A percentile compares a stretch with the other conserved stretches of the same genome.
phyloP scores from a whole-genome alignment of 2,329 filamentous ascomycete species.

The Xylaria sp. region DNA sequence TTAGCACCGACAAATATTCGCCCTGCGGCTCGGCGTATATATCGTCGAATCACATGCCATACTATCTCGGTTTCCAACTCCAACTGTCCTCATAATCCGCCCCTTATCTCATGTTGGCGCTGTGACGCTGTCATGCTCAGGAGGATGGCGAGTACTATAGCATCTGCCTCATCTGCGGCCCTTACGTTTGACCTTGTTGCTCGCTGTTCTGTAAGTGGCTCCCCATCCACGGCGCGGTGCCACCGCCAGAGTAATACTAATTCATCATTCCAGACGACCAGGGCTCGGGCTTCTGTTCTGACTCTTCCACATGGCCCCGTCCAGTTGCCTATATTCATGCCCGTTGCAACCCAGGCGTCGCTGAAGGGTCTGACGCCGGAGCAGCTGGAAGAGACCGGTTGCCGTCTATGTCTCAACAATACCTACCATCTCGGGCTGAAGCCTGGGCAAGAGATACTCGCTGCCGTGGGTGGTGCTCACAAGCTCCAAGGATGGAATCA shows the following conservation, averaged over 20 bases:
- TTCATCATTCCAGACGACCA: constrained; percentile 71
- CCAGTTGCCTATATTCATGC: constrained; percentile 95
- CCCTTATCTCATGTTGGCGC: neutral
- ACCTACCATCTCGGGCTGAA: constrained; percentile 97
- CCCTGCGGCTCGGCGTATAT: too few relatives aligned
- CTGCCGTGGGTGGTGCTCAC: constrained; percentile 89
- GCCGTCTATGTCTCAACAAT: constrained; percentile 93
- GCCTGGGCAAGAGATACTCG: constrained; percentile 87
- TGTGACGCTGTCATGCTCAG: constrained; percentile 16
- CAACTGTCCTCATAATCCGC: neutral
- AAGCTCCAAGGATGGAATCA: constrained; percentile 93
- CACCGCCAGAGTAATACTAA: constrained; percentile 1
- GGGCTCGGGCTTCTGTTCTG: constrained; percentile 87
- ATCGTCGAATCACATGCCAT: neutral
- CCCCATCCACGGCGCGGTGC: neutral
- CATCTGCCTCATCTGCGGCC: constrained; percentile 61
- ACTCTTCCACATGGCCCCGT: constrained; percentile 91
- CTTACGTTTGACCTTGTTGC: constrained; percentile 79
- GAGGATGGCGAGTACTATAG: constrained; percentile 55
- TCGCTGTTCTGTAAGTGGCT: constrained; percentile 73
- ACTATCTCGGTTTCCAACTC: neutral
- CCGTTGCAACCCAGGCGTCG: constrained; percentile 94
- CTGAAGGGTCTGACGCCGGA: constrained; percentile 93
- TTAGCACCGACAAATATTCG: neutral
- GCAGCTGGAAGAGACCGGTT: constrained; percentile 87